A percentile compares a stretch with the other conserved stretches of the same genome.
Conservation (phyloP, 371 early-diverging fungal species). For the Haplosporangium sp. region DNA sequence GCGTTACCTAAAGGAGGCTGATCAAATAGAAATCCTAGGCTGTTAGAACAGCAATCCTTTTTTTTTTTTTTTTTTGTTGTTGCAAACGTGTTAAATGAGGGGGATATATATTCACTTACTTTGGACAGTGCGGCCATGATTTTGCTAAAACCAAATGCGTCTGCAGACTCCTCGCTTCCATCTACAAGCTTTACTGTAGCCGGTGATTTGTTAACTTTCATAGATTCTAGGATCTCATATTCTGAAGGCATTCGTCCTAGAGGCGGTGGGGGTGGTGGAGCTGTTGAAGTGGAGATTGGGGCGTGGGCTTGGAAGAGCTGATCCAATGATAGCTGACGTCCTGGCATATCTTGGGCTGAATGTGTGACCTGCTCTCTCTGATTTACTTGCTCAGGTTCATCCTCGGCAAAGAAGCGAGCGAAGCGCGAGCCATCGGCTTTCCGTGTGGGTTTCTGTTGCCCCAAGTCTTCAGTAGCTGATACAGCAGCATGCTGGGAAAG, state of each 20-base stretch:
- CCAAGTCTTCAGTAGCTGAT: conserved; percentile 28
- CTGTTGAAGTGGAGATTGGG: conserved; percentile 19
- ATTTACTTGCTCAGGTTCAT: conserved; percentile 24
- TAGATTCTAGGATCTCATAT: conserved; percentile 66
- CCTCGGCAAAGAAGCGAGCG: conserved; percentile 72
- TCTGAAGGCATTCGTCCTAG: conserved; percentile 67
- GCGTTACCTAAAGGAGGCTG: conserved; percentile 32
- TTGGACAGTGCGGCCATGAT: conserved; percentile 72
- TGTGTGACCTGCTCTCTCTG: conserved; percentile 1
- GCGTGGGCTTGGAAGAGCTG: conserved; percentile 64
- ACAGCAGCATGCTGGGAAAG: conserved; percentile 55
- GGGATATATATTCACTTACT: conserved; percentile 37
- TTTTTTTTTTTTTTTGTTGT: too few species aligned
- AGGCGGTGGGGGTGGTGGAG: conserved; percentile 23
- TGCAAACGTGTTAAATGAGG: not conserved
- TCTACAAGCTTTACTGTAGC: conserved; percentile 16
- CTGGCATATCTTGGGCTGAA: conserved; percentile 21
- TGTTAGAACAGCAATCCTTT: not conserved
- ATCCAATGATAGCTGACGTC: conserved; percentile 57
- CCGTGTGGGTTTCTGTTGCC: conserved; percentile 25
- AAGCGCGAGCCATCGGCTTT: conserved; percentile 70
- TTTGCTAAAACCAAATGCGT: conserved; percentile 70
- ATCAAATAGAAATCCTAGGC: not conserved
- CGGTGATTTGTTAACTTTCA: conserved; percentile 59
- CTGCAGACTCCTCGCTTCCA: conserved; percentile 53